phyloP scores from a whole-genome alignment of 345 rosid genomes.

The Eucalyptus pumila region DNA sequence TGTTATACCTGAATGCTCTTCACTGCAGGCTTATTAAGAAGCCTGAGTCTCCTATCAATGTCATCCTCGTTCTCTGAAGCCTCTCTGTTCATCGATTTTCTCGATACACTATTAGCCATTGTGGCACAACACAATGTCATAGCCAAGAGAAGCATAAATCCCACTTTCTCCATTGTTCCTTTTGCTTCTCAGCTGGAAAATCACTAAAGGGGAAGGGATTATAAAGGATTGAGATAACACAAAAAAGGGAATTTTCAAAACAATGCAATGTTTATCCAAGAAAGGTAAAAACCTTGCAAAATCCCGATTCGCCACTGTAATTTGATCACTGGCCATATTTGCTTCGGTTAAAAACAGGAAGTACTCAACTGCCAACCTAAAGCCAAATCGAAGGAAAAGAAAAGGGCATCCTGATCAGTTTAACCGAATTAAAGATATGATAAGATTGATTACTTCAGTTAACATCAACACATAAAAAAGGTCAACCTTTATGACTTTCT shows the following conservation, averaged over 20 bases:
- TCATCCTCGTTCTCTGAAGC: not conserved
- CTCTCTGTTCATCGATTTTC: not conserved
- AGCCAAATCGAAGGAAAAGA: not conserved
- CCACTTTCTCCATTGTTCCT: not conserved
- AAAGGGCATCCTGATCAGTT: not conserved
- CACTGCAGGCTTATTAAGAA: constrained; percentile 37
- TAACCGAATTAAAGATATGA: not conserved
- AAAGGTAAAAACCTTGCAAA: not conserved
- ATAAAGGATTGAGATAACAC: not conserved
- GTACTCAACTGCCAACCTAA: not conserved
- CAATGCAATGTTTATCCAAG: not conserved
- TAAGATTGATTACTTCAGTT: not conserved
- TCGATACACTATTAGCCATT: not conserved
- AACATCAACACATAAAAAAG: not conserved
- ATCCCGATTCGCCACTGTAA: not conserved
- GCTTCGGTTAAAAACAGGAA: not conserved
- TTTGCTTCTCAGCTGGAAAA: not conserved
- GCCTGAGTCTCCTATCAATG: constrained; percentile 18
- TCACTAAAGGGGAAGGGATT: not conserved
- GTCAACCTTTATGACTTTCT: not conserved
- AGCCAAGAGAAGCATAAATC: not conserved
- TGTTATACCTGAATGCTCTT: constrained; percentile 20
- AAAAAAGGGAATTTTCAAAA: not conserved
- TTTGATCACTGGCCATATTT: not conserved
- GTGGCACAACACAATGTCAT: not conserved